Conservation (phyloP, 108 stramenopile genomes). For the Pelagomonas calceolata region DNA sequence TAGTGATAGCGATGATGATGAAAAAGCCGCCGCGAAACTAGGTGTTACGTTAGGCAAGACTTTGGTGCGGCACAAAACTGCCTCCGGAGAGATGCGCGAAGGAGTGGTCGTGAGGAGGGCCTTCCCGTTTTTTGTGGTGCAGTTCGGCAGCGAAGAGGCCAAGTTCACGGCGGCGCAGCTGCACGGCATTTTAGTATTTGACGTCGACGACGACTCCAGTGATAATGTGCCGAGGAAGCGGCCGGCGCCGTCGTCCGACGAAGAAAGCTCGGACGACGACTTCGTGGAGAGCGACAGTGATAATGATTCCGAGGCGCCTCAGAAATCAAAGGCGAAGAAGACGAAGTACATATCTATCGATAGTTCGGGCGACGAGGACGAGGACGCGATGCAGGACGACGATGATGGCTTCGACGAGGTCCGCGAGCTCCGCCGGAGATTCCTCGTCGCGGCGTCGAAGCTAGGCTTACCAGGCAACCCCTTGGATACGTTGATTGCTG, state of each 20-base stretch:
- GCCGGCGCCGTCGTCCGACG: conserved; percentile 8
- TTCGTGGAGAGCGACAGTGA: conserved; percentile 4
- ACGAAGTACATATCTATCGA: conserved; percentile 8
- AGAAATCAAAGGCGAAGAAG: conserved; percentile 10
- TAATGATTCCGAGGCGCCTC: neutral
- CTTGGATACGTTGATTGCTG: conserved; percentile 54
- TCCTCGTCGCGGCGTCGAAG: conserved; percentile 20
- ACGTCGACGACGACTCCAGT: too few species aligned
- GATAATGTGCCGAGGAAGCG: conserved; percentile 3
- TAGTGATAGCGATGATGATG: conserved; percentile 25
- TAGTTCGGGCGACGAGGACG: conserved; percentile 8
- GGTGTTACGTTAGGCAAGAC: too few species aligned
- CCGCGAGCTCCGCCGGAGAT: conserved; percentile 1
- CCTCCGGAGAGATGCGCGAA: too few species aligned
- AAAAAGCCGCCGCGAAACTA: neutral
- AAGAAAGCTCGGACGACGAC: conserved; percentile 10
- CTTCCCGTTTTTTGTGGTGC: too few species aligned
- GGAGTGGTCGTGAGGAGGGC: too few species aligned
- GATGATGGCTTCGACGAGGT: conserved; percentile 14
- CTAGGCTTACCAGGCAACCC: conserved; percentile 57
- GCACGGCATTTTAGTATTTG: too few species aligned
- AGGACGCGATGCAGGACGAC: conserved; percentile 11
- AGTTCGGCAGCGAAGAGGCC: too few species aligned
- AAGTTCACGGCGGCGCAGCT: too few species aligned
- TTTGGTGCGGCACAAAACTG: too few species aligned